Conservation (phyloP, 1,284 basidiomycete species). For the Cyathus pygmaeus region DNA sequence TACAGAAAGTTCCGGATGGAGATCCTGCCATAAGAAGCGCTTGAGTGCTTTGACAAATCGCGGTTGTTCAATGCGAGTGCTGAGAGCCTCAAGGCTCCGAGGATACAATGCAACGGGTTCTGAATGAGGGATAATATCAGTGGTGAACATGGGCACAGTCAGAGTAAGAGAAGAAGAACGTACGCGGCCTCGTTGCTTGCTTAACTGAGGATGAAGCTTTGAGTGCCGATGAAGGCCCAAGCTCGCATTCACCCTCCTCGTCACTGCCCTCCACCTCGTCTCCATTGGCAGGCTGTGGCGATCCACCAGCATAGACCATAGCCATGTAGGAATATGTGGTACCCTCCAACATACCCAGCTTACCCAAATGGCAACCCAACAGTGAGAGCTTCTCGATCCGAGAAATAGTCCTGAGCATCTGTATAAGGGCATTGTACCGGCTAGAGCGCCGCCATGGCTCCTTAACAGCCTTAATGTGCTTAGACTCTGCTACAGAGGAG, state of each 20-base stretch:
- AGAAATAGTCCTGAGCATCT: conserved; percentile 35
- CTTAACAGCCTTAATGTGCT: conserved; percentile 49
- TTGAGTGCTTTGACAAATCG: neutral
- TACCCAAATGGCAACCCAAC: neutral
- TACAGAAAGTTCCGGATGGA: neutral
- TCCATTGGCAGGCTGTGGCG: conserved; percentile 16
- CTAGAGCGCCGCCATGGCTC: conserved; percentile 44
- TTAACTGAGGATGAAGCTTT: neutral
- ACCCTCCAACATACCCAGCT: neutral
- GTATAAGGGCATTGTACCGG: conserved; percentile 31
- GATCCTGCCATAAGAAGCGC: conserved; percentile 1
- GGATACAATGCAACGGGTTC: neutral
- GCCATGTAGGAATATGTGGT: neutral
- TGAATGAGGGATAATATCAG: neutral
- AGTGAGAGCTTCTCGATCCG: no score
- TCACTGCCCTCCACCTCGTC: neutral
- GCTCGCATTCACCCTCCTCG: neutral
- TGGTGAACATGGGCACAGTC: no score
- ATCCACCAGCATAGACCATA: neutral
- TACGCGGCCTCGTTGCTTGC: neutral
- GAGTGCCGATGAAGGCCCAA: neutral
- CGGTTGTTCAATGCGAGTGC: neutral
- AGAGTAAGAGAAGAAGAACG: neutral
- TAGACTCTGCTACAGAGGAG: conserved; percentile 42
- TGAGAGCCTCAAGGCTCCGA: neutral